Evolutionary conservation across 139 green algal genomes (phyloP).

Genomic region (Yamagishiella unicocca): DNA sequence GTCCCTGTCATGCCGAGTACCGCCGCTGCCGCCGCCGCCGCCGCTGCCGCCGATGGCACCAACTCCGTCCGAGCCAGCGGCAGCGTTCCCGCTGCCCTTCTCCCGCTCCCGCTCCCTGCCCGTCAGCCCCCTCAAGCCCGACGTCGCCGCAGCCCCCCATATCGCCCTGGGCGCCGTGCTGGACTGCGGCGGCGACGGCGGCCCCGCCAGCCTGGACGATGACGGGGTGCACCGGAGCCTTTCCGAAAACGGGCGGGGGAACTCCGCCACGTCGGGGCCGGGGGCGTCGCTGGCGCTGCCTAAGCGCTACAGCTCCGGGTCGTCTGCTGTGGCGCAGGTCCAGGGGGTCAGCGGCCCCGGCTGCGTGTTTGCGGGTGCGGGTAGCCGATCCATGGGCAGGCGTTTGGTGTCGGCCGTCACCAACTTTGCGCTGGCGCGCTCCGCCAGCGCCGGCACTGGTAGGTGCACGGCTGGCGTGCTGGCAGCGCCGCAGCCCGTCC

Average conservation of each 20-base stretch:
- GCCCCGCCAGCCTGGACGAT: neutral
- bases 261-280: neutral
- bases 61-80: neutral
- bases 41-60: neutral
- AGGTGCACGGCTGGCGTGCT: neutral
- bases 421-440: neutral
- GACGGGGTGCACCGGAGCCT: neutral
- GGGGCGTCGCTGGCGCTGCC: neutral
- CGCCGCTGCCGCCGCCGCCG: neutral
- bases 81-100: neutral
- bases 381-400: neutral
- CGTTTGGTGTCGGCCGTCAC: neutral
- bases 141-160: neutral
- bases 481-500: neutral
- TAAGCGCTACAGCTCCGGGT: neutral
- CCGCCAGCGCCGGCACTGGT: neutral
- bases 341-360: neutral
- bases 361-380: neutral
- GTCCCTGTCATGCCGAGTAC: neutral
- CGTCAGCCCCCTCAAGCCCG: neutral
- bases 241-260: neutral
- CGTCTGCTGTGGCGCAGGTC: neutral
- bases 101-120: slow-evolving; percentile 10
- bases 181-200: neutral
- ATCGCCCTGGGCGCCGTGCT: neutral